Evolutionary conservation across 177 flowering plant genomes (phyloP).

Genomic region (Tripterygium wilfordii): DNA sequence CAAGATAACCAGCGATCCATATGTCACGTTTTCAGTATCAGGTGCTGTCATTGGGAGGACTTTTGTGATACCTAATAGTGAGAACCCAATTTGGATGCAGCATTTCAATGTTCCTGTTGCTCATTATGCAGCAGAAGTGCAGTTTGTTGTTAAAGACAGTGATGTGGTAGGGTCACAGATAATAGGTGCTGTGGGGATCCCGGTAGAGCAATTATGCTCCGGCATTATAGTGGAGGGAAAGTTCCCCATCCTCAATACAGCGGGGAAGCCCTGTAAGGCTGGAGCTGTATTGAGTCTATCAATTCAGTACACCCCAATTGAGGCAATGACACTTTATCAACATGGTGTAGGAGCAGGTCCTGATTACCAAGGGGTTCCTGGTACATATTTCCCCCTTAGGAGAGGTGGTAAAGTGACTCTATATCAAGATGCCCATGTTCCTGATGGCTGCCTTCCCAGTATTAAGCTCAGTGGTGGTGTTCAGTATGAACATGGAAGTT

Average conservation of each 20-base stretch:
- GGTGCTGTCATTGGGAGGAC: slow-evolving; percentile 67
- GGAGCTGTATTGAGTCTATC: slow-evolving; percentile 60
- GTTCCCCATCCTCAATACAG: slow-evolving; percentile 45
- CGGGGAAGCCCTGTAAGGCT: slow-evolving; percentile 53
- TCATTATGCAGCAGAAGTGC: slow-evolving; percentile 57
- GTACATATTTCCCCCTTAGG: slow-evolving; percentile 76
- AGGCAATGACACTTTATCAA: slow-evolving; percentile 28
- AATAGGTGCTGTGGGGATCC: slow-evolving; percentile 62
- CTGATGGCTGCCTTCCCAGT: slow-evolving; percentile 52
- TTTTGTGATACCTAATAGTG: slow-evolving; percentile 54
- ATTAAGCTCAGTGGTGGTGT: slow-evolving; percentile 46
- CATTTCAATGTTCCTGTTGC: slow-evolving; percentile 74
- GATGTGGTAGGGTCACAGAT: slow-evolving; percentile 72
- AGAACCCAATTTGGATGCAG: slow-evolving; percentile 74
- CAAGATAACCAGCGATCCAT: slow-evolving; percentile 72
- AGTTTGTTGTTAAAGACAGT: slow-evolving; percentile 59
- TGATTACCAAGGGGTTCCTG: slow-evolving; percentile 45
- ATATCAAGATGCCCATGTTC: slow-evolving; percentile 91
- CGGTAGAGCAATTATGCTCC: slow-evolving; percentile 40
- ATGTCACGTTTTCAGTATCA: slow-evolving; percentile 50
- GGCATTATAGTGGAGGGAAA: slow-evolving; percentile 51
- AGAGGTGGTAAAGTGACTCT: slow-evolving; percentile 71
- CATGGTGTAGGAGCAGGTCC: slow-evolving; percentile 52
- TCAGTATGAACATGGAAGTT: slow-evolving; percentile 52
- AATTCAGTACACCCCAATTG: slow-evolving; percentile 52